Evolutionary conservation across 2,329 filamentous ascomycete genomes (phyloP), one percentile per base, ranked within the genome.

Genomic region (Dothiorella sarmentorum): DNA sequence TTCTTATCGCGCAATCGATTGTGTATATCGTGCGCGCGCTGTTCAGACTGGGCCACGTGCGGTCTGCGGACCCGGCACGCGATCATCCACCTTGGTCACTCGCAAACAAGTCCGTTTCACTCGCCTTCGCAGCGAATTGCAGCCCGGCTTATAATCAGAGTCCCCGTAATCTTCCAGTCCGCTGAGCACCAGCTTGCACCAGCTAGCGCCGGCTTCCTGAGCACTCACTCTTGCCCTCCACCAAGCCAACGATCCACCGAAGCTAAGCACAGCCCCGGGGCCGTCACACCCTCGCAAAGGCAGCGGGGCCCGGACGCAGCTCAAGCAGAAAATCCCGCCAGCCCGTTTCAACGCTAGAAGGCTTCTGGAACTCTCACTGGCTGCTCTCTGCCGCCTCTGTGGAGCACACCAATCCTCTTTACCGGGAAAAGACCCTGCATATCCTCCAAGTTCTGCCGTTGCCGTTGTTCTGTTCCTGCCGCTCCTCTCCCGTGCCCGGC

Each of bases 1-100:
- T 53, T 53, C 49, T 53, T 53, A 53, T 53, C 49, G 49, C 29
- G 15, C 49, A 53, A 53, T 53, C 49, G 49, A 53, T 53, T 53
- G 49, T 35, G 40, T 53, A 33, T 33, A 53, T 53, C 40, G 49
- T 35, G 10, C 10, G 7, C 31, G 49, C 49, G 33, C 33, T 53
- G 49, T 18, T 29, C 49, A 38, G 22, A 13, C 20, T 10, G 7
- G 35, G 49, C 33, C 49, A 40, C 49, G 33, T 53, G 49, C 49
- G 49, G 29, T 24, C 33, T 29, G 49, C 49, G 24, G 33, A 22
- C 49, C 44, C 47, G 47, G 47, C 49, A 53, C 33, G 49, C 49
- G 49, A 53, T 53, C 49, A 53, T 17, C 33, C 20, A 37, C 31
- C 5, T 6, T 15, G 47, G 47, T 51, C 47, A 51, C 47, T 51